A percentile compares a stretch with the other conserved stretches of the same genome.
These are phyloP conservation scores for Elsinoe fawcettii DNA, from an alignment of 2,329 filamentous ascomycete species.

Conservation along the genomic window DNA sequence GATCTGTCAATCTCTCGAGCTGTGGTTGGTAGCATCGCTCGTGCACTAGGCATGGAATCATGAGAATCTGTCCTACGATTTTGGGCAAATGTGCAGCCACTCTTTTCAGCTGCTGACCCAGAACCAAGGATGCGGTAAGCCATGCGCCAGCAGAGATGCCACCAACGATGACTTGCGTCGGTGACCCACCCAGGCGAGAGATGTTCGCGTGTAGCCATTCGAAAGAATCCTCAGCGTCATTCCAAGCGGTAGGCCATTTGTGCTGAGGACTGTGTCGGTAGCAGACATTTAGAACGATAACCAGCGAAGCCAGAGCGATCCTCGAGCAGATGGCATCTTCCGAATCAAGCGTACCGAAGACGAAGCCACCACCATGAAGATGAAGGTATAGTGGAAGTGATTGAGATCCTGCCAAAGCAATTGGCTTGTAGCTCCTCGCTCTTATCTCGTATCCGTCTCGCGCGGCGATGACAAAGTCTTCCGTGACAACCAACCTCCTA, in stretches of 20 bases:
- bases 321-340: constrained; percentile 48
- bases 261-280: constrained; percentile 51
- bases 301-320: constrained; percentile 36
- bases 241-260: constrained; percentile 45
- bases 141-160: constrained; percentile 44
- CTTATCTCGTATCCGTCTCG: no score
- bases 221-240: constrained; percentile 49
- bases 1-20: constrained; percentile 32
- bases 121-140: constrained; percentile 37
- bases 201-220: constrained; percentile 46
- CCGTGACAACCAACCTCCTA: no score
- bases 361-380: constrained; percentile 50
- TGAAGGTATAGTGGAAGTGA: constrained; percentile 40
- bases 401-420: constrained; percentile 23
- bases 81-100: constrained; percentile 24
- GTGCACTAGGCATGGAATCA: constrained; percentile 43
- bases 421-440: constrained; percentile 42
- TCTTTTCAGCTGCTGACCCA: constrained; percentile 32
- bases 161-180: constrained; percentile 37
- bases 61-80: constrained; percentile 45
- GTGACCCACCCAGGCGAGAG: constrained; percentile 33
- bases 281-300: constrained; percentile 48
- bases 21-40: constrained; percentile 31
- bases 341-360: constrained; percentile 46
- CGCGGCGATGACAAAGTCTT: no score